Conservation (phyloP, 2,329 filamentous ascomycete species). For the Clathrospora elynae region DNA sequence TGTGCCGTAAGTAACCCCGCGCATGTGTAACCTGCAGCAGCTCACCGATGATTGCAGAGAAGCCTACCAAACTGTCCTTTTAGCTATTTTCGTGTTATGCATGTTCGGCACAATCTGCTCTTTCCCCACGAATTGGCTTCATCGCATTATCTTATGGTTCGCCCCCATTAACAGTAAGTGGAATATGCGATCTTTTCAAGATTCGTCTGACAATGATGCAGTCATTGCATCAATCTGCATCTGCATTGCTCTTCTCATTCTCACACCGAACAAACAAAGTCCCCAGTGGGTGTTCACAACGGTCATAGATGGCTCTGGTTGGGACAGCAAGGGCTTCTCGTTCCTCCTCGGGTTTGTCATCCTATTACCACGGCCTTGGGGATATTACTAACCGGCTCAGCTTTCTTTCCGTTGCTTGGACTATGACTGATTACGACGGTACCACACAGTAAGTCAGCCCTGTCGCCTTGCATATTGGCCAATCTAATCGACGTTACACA, state of each 20-base stretch:
- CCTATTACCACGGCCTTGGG: not conserved
- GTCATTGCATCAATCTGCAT: constrained; percentile 65
- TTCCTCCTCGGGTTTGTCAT: constrained; percentile 62
- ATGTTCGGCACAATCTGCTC: constrained; percentile 66
- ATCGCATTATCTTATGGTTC: constrained; percentile 67
- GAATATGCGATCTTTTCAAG: not conserved
- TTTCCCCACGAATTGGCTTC: constrained; percentile 63
- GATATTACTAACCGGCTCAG: constrained; percentile 30
- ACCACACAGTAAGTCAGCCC: constrained; percentile 62
- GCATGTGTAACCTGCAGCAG: constrained; percentile 2
- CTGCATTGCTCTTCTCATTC: constrained; percentile 62
- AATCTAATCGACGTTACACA: constrained; percentile 39
- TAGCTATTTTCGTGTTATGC: constrained; percentile 62
- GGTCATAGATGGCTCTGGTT: constrained; percentile 66
- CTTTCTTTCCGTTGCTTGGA: constrained; percentile 63
- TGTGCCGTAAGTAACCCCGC: constrained; percentile 57
- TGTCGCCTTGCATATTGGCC: constrained; percentile 22
- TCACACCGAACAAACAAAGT: constrained; percentile 64
- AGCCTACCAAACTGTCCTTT: constrained; percentile 62
- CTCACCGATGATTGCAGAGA: constrained; percentile 50
- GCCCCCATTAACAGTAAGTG: constrained; percentile 65
- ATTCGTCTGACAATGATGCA: constrained; percentile 17
- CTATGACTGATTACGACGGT: constrained; percentile 72
- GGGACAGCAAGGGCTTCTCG: constrained; percentile 65
- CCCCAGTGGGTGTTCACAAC: constrained; percentile 66